Evolutionary conservation across 345 rosid species (phyloP), one percentile per base, ranked within the genome.

Genomic region (Raphanus raphanistrum): DNA sequence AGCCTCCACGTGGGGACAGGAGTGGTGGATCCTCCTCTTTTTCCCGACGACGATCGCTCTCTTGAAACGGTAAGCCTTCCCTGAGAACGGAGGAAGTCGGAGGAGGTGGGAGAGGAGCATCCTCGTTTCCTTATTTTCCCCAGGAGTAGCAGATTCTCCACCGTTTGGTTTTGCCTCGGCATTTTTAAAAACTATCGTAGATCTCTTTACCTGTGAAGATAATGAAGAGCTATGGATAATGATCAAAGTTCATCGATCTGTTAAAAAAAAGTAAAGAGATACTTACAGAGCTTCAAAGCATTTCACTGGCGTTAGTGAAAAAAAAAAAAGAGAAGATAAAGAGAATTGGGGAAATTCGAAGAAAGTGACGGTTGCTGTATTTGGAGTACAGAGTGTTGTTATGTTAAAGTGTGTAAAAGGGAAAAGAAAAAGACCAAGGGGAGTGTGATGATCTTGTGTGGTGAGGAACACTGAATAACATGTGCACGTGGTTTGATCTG

Each of bases 91-190:
- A 95, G 2, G 99, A 86, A 5, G 98, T 92, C n/a, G 0, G 98
- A 92, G 1, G 97, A 92, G 8, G 99, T 87, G 8, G 97, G 93
- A n/a, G 99, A 89, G 0, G 99, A 92, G 78, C 89, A 88, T 50
- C 92, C 99, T 4, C 99, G 92, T 73, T 95, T 95, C 76, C 99
- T 87, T 81, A 95, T 89, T 81, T 95, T 95, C 1, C 96, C 97
- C 0, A 87, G 88, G 1, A 94, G 85, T 11, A 75, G 69, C 25
- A 89, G 80, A 75, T 82, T 84, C 81, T 87, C 91, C 81, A 84
- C 71, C 58, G 74, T 83, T 45, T 84, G 79, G 36, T 80, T 83
- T 67, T 88, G 87, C 83, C 90, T 92, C 70, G 91, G 86, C 97
- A 94, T 94, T 75, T 25, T 8, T 35, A 54, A 13, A 55, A 21